Percentiles rank a stretch among this genome's conserved stretches.
Evolutionary conservation across 371 early-diverging fungal genomes (phyloP).

Genomic region (Umbelopsis sp.): DNA sequence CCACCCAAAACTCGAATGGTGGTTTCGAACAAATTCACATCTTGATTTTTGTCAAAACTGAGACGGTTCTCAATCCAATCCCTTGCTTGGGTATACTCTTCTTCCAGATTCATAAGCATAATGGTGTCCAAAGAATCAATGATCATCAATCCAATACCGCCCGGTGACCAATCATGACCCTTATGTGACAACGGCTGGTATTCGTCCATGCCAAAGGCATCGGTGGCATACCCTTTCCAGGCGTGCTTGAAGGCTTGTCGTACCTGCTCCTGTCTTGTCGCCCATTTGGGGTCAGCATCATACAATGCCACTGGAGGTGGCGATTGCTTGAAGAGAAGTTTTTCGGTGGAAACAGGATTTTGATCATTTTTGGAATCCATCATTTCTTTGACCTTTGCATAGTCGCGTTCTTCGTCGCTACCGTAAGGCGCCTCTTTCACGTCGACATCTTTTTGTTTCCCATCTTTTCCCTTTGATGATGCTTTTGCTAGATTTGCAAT

Average conservation of each 20-base stretch:
- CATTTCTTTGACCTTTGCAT: conserved; percentile 15
- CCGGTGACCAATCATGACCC: conserved; percentile 55
- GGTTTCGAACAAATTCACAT: conserved; percentile 91
- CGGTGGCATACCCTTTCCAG: conserved; percentile 78
- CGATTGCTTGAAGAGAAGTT: conserved; percentile 32
- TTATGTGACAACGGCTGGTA: conserved; percentile 72
- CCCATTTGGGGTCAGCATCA: conserved; percentile 27
- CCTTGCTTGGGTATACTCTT: conserved; percentile 73
- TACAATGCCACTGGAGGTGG: conserved; percentile 28
- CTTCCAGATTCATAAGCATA: conserved; percentile 75
- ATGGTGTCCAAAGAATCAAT: conserved; percentile 88
- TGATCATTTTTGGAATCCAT: conserved; percentile 9
- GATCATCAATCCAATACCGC: conserved; percentile 78
- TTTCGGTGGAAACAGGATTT: neutral
- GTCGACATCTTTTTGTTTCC: neutral
- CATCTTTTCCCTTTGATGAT: conserved; percentile 2
- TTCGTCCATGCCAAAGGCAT: conserved; percentile 87
- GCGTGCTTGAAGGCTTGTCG: conserved; percentile 67
- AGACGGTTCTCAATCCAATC: conserved; percentile 63
- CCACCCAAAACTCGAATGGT: conserved; percentile 94
- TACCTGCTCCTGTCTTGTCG: conserved; percentile 50
- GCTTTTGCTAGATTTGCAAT: neutral
- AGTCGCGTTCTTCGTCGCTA: conserved; percentile 9
- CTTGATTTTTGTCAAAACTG: conserved; percentile 68
- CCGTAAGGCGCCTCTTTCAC: neutral